Conservation (phyloP, 192 early-diverging fungal genomes). For the Mortierella antarctica region DNA sequence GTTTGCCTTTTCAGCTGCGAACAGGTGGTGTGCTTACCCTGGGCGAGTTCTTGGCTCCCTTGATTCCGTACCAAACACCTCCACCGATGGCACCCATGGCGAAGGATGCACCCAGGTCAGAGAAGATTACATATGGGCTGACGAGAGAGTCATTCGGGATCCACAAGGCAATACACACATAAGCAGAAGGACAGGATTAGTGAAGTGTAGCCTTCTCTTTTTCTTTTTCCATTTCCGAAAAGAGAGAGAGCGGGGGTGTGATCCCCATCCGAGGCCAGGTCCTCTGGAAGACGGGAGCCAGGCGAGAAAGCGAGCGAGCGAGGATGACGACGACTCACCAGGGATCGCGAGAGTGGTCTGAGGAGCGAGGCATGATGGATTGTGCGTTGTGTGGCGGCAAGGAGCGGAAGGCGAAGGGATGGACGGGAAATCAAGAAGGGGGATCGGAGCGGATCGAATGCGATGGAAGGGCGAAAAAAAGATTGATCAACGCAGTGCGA, state of each 20-base stretch:
- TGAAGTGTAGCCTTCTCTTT: no score
- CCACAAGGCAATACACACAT: not conserved
- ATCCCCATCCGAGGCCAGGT: no score
- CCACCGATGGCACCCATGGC: constrained; percentile 97
- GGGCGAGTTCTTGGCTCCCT: constrained; percentile 98
- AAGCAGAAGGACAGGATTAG: not conserved
- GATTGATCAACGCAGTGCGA: not conserved
- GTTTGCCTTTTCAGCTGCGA: not conserved
- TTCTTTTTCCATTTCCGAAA: no score
- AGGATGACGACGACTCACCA: constrained; percentile 49
- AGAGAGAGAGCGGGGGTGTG: no score
- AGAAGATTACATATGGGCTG: constrained; percentile 88
- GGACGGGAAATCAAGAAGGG: not conserved
- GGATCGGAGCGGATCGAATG: constrained; percentile 1
- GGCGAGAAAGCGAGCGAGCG: not conserved
- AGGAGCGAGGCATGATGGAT: constrained; percentile 61
- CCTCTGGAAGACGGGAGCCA: no score
- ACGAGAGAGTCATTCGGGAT: not conserved
- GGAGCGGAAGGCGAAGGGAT: not conserved
- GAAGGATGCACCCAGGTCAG: constrained; percentile 89
- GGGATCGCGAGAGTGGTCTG: constrained; percentile 67
- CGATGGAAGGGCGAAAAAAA: constrained; percentile 9
- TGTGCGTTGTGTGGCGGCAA: not conserved
- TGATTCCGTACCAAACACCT: constrained; percentile 96
- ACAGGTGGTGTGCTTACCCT: constrained; percentile 63